phyloP scores from a whole-genome alignment of 1,284 basidiomycete species.

The Pseudozyma sp. region DNA sequence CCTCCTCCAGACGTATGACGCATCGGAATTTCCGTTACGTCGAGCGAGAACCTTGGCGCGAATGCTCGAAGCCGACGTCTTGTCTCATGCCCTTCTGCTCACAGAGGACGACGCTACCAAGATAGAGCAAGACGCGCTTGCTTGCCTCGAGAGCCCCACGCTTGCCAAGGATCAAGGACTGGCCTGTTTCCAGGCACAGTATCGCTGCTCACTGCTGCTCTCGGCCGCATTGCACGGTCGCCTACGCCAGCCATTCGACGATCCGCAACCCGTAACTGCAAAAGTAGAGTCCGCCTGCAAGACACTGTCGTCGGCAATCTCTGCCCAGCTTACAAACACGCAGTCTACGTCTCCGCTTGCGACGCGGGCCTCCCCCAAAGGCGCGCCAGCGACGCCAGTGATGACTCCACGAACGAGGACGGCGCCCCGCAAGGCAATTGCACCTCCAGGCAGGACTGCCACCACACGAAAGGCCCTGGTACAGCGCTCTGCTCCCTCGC shows the following conservation, averaged over 20 bases:
- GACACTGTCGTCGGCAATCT: constrained; percentile 10
- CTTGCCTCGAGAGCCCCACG: constrained; percentile 15
- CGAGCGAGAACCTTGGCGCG: constrained; percentile 39
- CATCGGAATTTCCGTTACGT: constrained; percentile 36
- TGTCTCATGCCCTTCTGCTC: constrained; percentile 22
- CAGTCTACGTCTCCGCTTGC: constrained; percentile 10
- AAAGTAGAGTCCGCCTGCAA: constrained; percentile 44
- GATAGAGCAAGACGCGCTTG: constrained; percentile 22
- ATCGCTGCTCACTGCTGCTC: constrained; percentile 34
- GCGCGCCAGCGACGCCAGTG: not conserved
- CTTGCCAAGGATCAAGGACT: constrained; percentile 33
- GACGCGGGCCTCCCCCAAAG: constrained; percentile 17
- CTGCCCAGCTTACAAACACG: constrained; percentile 1
- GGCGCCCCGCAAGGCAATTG: constrained; percentile 14
- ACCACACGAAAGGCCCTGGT: constrained; percentile 20
- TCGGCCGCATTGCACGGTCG: constrained; percentile 26
- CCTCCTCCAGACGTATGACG: constrained; percentile 26
- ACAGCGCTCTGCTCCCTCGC: constrained; percentile 29
- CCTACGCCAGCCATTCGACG: constrained; percentile 28
- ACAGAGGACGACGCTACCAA: constrained; percentile 15
- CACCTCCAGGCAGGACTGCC: constrained; percentile 4
- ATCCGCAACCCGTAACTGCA: constrained; percentile 18
- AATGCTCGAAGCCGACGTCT: constrained; percentile 46
- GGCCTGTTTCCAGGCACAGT: constrained; percentile 30
- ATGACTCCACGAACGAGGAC: constrained; percentile 12